Evolutionary conservation across 192 early-diverging fungal genomes (phyloP).

Genomic region (Podochytrium sp.): DNA sequence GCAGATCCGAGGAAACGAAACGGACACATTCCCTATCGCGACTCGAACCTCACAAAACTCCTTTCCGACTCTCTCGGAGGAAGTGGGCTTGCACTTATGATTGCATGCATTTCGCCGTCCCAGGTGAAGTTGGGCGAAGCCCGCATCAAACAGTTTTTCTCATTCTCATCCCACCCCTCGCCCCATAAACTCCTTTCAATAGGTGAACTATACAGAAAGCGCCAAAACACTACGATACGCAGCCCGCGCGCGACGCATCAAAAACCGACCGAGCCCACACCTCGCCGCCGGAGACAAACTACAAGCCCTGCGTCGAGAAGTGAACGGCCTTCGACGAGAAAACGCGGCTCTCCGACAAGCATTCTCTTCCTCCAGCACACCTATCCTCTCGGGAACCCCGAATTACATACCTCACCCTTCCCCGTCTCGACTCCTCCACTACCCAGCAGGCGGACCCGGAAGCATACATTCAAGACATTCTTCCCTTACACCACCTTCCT

Average conservation of each 20-base stretch:
- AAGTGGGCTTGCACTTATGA: constrained; percentile 60
- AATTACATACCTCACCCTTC: not conserved
- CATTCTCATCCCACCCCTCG: too few relatives aligned
- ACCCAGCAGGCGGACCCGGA: too few relatives aligned
- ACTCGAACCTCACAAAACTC: constrained; percentile 63
- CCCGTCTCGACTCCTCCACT: not conserved
- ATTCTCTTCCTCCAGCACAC: too few relatives aligned
- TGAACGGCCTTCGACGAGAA: constrained; percentile 44
- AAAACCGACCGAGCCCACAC: constrained; percentile 47
- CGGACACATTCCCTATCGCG: constrained; percentile 63
- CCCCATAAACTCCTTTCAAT: too few relatives aligned
- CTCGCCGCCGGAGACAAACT: constrained; percentile 48
- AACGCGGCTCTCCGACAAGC: constrained; percentile 39
- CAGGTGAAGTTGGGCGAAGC: constrained; percentile 75
- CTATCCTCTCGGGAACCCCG: not conserved
- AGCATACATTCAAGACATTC: not conserved
- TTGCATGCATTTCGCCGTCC: constrained; percentile 80
- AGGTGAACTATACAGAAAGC: too few relatives aligned
- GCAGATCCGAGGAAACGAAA: constrained; percentile 44
- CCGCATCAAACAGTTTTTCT: too few relatives aligned
- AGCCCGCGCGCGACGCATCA: constrained; percentile 45
- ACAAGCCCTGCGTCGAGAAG: constrained; percentile 36
- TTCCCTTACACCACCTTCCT: not conserved
- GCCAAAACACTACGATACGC: constrained; percentile 66
- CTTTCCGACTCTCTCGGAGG: constrained; percentile 61